Percentiles rank a stretch among this genome's conserved stretches.
phyloP scores from a whole-genome alignment of 192 early-diverging fungal genomes.

The Gorgonomyces haynaldii region DNA sequence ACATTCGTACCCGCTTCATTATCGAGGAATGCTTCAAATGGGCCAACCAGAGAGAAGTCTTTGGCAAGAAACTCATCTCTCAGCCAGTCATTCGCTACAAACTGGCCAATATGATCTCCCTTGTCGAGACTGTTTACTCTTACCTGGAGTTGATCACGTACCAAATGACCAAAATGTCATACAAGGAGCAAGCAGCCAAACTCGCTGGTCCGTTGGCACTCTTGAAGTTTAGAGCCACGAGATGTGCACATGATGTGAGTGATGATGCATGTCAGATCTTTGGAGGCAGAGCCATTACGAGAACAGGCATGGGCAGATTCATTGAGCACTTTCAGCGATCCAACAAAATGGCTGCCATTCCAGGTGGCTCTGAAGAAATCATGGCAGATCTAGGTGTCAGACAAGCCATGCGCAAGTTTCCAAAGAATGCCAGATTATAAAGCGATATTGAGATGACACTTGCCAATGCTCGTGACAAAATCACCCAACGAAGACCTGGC shows the following conservation, averaged over 20 bases:
- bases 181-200: conserved; percentile 45
- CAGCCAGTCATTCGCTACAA: conserved; percentile 64
- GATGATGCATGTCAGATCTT: conserved; percentile 64
- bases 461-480: conserved; percentile 20
- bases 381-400: conserved; percentile 44
- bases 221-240: conserved; percentile 42
- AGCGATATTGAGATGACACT: no score
- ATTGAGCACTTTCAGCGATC: conserved; percentile 55
- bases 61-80: conserved; percentile 53
- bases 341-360: conserved; percentile 45
- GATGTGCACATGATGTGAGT: conserved; percentile 43
- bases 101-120: conserved; percentile 49
- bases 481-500: conserved; percentile 31
- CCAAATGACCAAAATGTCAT: conserved; percentile 59
- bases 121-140: conserved; percentile 36
- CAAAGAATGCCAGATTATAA: conserved; percentile 14
- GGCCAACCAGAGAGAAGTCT: conserved; percentile 62
- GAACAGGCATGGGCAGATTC: conserved; percentile 57
- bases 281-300: conserved; percentile 57
- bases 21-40: conserved; percentile 53
- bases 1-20: conserved; percentile 21
- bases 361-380: conserved; percentile 35
- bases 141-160: conserved; percentile 53
- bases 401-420: conserved; percentile 49
- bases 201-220: conserved; percentile 60